Conservation (phyloP, 345 rosid genomes). For the Citrus inodora region DNA sequence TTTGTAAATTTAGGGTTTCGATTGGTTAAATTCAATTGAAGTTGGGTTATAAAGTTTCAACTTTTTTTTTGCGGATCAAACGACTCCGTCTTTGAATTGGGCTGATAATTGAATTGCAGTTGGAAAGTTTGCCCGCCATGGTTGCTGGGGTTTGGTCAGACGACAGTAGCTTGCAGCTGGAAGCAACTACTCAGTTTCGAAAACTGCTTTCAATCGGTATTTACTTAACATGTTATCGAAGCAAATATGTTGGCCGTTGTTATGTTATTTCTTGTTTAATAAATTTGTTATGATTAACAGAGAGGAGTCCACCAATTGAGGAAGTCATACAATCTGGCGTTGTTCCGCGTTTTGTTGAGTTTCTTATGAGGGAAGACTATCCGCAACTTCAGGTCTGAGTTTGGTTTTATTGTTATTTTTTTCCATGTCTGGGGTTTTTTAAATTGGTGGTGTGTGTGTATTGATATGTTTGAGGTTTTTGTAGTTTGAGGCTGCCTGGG, state of each 20-base stretch:
- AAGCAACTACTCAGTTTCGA: slow-evolving; percentile 82
- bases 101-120: slow-evolving; percentile 31
- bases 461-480: background rate
- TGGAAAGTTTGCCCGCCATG: slow-evolving; percentile 81
- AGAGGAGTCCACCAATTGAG: slow-evolving; percentile 81
- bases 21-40: background rate
- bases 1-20: background rate
- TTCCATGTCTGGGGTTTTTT: background rate
- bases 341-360: slow-evolving; percentile 88
- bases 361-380: slow-evolving; percentile 65
- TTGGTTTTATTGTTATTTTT: background rate
- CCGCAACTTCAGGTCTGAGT: slow-evolving; percentile 76
- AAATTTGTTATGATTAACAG: slow-evolving; percentile 25
- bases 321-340: slow-evolving; percentile 79
- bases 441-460: background rate
- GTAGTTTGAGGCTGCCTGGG: slow-evolving; percentile 96
- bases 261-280: background rate
- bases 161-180: slow-evolving; percentile 56
- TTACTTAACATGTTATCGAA: background rate
- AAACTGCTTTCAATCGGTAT: slow-evolving; percentile 83
- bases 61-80: background rate
- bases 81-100: background rate
- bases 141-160: slow-evolving; percentile 61
- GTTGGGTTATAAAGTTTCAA: background rate
- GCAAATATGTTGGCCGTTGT: background rate